A percentile compares a stretch with the other conserved stretches of the same genome.
Conservation (phyloP, 371 early-diverging fungal species). For the Lichtheimia ramosa region DNA sequence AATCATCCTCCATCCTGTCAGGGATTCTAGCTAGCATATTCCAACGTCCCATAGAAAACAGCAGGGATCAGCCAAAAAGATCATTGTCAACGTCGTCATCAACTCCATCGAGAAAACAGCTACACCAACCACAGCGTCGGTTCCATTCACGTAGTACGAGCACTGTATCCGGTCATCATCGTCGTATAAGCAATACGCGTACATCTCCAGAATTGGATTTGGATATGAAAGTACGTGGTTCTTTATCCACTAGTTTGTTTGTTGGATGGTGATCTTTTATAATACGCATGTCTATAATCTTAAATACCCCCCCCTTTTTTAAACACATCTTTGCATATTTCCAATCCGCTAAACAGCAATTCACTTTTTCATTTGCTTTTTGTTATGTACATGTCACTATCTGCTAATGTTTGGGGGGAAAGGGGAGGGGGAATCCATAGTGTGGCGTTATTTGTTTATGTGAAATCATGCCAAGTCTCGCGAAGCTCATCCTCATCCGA, state of each 20-base stretch:
- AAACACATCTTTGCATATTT: too few species aligned
- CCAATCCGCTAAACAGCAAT: too few species aligned
- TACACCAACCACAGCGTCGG: not conserved
- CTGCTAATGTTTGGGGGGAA: too few species aligned
- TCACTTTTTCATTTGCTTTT: too few species aligned
- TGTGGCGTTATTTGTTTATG: constrained; percentile 2
- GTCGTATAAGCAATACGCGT: too few species aligned
- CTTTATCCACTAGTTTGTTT: constrained; percentile 8
- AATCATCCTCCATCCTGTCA: not conserved
- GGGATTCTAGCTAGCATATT: constrained; percentile 17
- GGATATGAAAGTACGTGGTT: constrained; percentile 19
- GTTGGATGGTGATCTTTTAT: constrained; percentile 3
- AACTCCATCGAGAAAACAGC: not conserved
- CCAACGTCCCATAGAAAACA: constrained; percentile 2
- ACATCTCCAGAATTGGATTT: constrained; percentile 1
- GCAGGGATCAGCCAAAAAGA: not conserved
- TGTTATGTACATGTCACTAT: too few species aligned
- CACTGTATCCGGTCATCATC: too few species aligned
- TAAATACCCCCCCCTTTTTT: too few species aligned
- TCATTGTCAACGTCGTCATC: not conserved
- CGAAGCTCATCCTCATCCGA: constrained; percentile 27
- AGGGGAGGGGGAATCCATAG: too few species aligned
- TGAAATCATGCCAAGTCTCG: constrained; percentile 30
- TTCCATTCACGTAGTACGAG: not conserved
- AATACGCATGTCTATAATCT: too few species aligned